Base-by-base conservation (phyloP, 495 filamentous ascomycete genomes). In the Xylaria palmicola region DNA sequence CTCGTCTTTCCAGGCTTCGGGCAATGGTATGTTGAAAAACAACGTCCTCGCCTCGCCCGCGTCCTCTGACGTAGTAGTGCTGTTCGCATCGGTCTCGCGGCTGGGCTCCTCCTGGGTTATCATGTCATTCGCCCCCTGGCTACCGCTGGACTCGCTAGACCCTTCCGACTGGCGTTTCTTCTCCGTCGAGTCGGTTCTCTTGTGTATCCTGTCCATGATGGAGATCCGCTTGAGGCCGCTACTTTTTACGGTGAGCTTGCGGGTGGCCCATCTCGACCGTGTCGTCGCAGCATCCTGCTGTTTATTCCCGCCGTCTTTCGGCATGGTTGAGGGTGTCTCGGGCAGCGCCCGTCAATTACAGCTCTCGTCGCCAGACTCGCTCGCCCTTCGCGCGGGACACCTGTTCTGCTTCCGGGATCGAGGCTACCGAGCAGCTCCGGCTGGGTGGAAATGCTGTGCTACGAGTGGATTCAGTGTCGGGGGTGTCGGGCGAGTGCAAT, bases 231-330 rank as follows among this genome's bases (percentile, higher is more conserved):
- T 98, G 68, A 83, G 78, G 67, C 85, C 74, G 32, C 87, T 90
- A 71, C 86, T 88, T 74, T 85, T 79, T 60, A 89, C 88, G 53
- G 83, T 86, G 63, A 87, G 81, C 68, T 90, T 87, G 63, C 91
- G 90, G 29, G 94, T 98, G 56, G 94, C 94, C 94, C 94, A 99
- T 87, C 95, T 81, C 69, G 92, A 86, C 69, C 91, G 80, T 50
- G 78, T 79, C 59, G 73, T 63, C 57, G 70, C 75, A 90, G 88
- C 74, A 73, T 75, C 63, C 68, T 60, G 70, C 44, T 62, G 56
- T 39, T 59, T 64, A 44, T 65, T 71, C 49, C 43, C 68, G 43
- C 82, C 79, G 60, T 70, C 77, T 54, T 75, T 71, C 55, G 74
- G 69, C 79, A 83, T 82, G 36, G 40, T 65, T 73, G 65, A 61